Conservation (phyloP, 73 alveolate species). For the Uronychia binucleata region DNA sequence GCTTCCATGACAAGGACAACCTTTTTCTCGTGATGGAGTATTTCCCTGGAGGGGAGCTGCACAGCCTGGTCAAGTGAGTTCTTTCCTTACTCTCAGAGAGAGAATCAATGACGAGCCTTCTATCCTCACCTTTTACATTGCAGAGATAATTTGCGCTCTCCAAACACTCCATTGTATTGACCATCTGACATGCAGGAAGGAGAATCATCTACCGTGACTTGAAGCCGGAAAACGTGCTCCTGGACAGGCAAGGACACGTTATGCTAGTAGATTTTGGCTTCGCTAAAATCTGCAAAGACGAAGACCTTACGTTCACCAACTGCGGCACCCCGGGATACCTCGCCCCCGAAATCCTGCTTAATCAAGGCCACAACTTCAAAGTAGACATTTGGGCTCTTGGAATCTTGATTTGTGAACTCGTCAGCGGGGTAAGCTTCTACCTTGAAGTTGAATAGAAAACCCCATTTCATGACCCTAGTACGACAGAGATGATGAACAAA, state of each 20-base stretch:
- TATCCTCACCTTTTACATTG: conserved; percentile 14
- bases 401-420: conserved; percentile 41
- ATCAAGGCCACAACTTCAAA: conserved; percentile 28
- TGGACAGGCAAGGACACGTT: conserved; percentile 25
- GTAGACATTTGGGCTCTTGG: conserved; percentile 67
- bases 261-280: conserved; percentile 41
- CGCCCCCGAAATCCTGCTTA: conserved; percentile 65
- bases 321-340: conserved; percentile 81
- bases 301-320: conserved; percentile 24
- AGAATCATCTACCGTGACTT: conserved; percentile 23
- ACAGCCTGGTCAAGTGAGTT: no score
- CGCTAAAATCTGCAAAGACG: conserved; percentile 4
- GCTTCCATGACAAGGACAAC: no score
- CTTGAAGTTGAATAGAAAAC: no score
- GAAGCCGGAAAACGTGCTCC: conserved; percentile 37
- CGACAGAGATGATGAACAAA: no score
- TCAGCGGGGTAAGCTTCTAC: no score
- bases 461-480: no score
- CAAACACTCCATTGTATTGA: conserved; percentile 25
- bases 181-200: not conserved
- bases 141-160: conserved; percentile 37
- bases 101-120: no score
- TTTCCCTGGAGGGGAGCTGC: no score
- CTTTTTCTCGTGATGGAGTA: no score
- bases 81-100: no score